Conservation (phyloP, 257 asterid species). For the Fraxinus anomala region DNA sequence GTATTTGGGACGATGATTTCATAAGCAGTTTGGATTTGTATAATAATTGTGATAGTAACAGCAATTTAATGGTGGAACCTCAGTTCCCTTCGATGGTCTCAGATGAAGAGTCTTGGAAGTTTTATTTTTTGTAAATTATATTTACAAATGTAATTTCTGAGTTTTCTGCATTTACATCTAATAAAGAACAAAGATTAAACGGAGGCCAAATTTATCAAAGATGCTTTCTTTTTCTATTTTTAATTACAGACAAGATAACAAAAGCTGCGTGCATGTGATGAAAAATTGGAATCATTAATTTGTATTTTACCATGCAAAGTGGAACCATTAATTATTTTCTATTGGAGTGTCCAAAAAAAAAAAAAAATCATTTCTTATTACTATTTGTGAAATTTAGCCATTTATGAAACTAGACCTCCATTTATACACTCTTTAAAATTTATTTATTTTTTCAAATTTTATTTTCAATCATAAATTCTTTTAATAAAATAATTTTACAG, state of each 20-base stretch:
- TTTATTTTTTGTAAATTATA: background rate
- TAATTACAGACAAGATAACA: background rate
- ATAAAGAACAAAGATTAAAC: background rate
- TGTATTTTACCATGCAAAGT: conserved; percentile 10
- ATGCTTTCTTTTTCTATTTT: background rate
- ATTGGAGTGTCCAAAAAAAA: background rate
- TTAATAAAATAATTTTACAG: too few species aligned
- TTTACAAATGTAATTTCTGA: background rate
- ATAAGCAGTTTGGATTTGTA: conserved; percentile 48
- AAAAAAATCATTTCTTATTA: background rate
- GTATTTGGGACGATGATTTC: conserved; percentile 65
- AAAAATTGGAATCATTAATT: background rate
- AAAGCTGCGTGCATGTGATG: background rate
- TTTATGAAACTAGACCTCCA: too few species aligned
- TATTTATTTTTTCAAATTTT: too few species aligned
- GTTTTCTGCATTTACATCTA: background rate
- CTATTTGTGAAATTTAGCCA: too few species aligned
- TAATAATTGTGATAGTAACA: conserved; percentile 27
- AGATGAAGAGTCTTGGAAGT: background rate
- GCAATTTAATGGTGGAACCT: background rate
- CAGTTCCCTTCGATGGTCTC: conserved; percentile 2
- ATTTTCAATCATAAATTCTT: too few species aligned
- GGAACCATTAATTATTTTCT: background rate
- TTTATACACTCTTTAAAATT: too few species aligned
- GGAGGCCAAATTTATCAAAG: background rate